Conservation (phyloP, 108 stramenopile genomes). For the Cyclotella atomus region DNA sequence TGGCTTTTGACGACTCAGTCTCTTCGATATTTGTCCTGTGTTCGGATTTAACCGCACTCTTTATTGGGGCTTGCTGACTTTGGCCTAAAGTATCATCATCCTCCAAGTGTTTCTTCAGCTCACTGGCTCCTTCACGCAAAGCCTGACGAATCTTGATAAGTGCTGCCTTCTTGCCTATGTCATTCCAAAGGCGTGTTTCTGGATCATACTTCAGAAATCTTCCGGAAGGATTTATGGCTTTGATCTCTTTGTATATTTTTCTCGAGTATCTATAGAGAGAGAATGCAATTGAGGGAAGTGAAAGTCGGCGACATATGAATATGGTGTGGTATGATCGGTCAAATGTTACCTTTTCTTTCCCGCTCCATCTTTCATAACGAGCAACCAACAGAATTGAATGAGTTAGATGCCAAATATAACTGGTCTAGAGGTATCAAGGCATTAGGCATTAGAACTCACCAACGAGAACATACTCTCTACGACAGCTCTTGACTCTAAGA, state of each 20-base stretch:
- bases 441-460: background rate
- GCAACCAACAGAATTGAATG: too few relatives aligned
- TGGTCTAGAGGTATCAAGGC: background rate
- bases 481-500: background rate
- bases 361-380: too few relatives aligned
- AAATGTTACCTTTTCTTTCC: too few relatives aligned
- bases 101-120: conserved; percentile 46
- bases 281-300: conserved; percentile 72
- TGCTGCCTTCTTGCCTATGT: conserved; percentile 88
- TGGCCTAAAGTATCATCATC: too few relatives aligned
- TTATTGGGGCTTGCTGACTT: too few relatives aligned
- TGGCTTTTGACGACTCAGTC: too few relatives aligned
- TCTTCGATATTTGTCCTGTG: too few relatives aligned
- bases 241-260: conserved; percentile 78
- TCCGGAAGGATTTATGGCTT: conserved; percentile 68
- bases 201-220: conserved; percentile 85
- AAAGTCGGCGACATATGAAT: conserved; percentile 46
- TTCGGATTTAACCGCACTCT: too few relatives aligned
- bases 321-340: background rate
- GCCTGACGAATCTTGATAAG: conserved; percentile 87
- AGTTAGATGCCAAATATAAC: background rate
- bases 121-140: conserved; percentile 83
- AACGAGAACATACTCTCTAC: background rate
- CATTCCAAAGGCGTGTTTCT: conserved; percentile 75
- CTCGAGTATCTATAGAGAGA: too few relatives aligned